These are phyloP conservation scores for Phaeolepiota aurea DNA, from an alignment of 768 basidiomycete species.

Conservation along the genomic window DNA sequence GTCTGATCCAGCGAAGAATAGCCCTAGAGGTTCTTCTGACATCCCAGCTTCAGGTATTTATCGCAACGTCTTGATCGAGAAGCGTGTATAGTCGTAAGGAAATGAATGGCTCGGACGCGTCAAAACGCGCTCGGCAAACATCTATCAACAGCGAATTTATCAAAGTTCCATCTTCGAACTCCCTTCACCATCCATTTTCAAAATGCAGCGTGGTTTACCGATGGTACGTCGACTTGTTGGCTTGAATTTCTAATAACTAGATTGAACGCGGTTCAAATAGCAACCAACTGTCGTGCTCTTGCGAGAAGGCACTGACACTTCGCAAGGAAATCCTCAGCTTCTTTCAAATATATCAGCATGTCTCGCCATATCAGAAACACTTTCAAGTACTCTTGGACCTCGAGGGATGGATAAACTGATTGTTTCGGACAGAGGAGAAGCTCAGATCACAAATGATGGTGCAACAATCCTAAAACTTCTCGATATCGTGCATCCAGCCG, in stretches of 20 bases:
- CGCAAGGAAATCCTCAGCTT: conserved; percentile 87
- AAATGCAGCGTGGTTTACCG: conserved; percentile 80
- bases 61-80: too few species aligned
- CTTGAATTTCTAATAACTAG: background rate
- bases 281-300: conserved; percentile 98
- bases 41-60: conserved; percentile 18
- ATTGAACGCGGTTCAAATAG: conserved; percentile 29
- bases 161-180: conserved; percentile 8
- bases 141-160: conserved; percentile 25
- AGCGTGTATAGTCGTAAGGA: too few species aligned
- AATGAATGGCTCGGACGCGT: conserved; percentile 27
- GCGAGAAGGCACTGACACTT: conserved; percentile 92
- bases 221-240: conserved; percentile 66
- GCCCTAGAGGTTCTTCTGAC: conserved; percentile 19
- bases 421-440: conserved; percentile 87
- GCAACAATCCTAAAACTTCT: conserved; percentile 96
- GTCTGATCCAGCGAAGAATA: conserved; percentile 58
- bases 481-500: conserved; percentile 97
- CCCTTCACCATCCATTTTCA: conserved; percentile 18
- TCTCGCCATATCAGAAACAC: conserved; percentile 85
- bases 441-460: conserved; percentile 99
- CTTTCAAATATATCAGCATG: conserved; percentile 96
- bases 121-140: conserved; percentile 29
- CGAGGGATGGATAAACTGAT: conserved; percentile 99
- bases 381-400: conserved; percentile 93